Evolutionary conservation across 768 basidiomycete genomes (phyloP).

Genomic region (Panus rudis): DNA sequence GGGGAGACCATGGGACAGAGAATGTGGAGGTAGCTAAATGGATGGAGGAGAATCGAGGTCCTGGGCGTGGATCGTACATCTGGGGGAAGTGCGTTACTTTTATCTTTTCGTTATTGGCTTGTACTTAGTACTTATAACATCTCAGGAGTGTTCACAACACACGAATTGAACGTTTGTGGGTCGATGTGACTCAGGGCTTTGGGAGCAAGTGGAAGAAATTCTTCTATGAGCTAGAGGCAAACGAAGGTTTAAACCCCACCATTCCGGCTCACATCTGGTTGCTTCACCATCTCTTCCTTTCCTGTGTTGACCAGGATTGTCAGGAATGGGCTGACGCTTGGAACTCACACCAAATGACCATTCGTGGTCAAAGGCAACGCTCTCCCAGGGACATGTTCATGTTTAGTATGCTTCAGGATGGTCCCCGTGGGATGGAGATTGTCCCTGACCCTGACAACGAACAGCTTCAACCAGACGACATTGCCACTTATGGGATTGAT

Average conservation of each 20-base stretch:
- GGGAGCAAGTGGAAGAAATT: slow-evolving; percentile 18
- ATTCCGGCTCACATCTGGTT: slow-evolving; percentile 21
- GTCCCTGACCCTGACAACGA: slow-evolving; percentile 1
- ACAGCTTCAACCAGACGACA: not conserved
- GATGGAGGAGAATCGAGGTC: slow-evolving; percentile 18
- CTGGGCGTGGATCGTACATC: slow-evolving; percentile 20
- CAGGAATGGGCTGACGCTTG: slow-evolving; percentile 2
- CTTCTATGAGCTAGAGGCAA: slow-evolving; percentile 16
- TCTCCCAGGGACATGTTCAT: slow-evolving; percentile 25
- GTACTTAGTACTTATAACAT: not conserved
- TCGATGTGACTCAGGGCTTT: slow-evolving; percentile 18
- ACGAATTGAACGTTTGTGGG: slow-evolving; percentile 22
- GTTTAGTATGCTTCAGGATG: slow-evolving; percentile 27
- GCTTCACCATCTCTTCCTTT: slow-evolving; percentile 22
- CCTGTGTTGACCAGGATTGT: slow-evolving; percentile 12
- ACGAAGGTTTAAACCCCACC: slow-evolving; percentile 18
- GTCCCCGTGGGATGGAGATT: slow-evolving; percentile 20
- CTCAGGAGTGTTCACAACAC: slow-evolving; percentile 19
- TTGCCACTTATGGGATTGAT: slow-evolving; percentile 15
- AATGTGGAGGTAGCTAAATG: slow-evolving; percentile 19
- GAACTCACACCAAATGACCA: slow-evolving; percentile 3
- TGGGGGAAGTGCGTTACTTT: slow-evolving; percentile 15
- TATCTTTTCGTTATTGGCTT: not conserved
- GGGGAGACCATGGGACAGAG: slow-evolving; percentile 24
- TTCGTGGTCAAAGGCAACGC: not conserved